These are phyloP conservation scores for Bipolaris bicolor DNA, from an alignment of 2,329 filamentous ascomycete genomes.

Conservation along the genomic window DNA sequence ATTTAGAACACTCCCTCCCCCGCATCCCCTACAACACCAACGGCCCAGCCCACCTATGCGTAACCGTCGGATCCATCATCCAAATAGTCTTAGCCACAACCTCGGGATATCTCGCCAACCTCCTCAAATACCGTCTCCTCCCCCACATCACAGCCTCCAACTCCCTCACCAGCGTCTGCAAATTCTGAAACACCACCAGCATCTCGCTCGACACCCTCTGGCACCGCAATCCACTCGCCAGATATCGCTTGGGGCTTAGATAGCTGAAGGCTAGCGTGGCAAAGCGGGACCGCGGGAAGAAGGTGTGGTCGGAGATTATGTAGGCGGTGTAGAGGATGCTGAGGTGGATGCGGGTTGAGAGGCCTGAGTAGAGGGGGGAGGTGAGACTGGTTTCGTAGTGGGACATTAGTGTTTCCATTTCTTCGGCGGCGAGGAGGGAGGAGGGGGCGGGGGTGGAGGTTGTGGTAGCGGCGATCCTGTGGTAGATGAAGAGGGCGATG, in stretches of 20 bases:
- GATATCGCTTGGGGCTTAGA: not conserved
- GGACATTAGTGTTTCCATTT: not conserved
- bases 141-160: not conserved
- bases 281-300: not conserved
- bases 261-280: not conserved
- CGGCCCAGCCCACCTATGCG: not conserved
- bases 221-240: not conserved
- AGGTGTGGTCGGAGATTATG: not conserved
- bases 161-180: not conserved
- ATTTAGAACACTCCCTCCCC: no score
- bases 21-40: not conserved
- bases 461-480: not conserved
- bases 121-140: not conserved
- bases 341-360: not conserved
- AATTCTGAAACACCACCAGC: constrained; percentile 1
- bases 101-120: not conserved
- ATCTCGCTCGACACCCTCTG: not conserved
- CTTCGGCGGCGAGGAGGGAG: not conserved
- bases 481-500: not conserved
- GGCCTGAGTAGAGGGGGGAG: not conserved
- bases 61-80: not conserved
- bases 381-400: not conserved
- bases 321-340: not conserved
- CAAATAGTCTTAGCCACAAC: not conserved
- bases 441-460: no score